Conservation (phyloP, 306 rosid genomes). For the Arachis stenosperma region DNA sequence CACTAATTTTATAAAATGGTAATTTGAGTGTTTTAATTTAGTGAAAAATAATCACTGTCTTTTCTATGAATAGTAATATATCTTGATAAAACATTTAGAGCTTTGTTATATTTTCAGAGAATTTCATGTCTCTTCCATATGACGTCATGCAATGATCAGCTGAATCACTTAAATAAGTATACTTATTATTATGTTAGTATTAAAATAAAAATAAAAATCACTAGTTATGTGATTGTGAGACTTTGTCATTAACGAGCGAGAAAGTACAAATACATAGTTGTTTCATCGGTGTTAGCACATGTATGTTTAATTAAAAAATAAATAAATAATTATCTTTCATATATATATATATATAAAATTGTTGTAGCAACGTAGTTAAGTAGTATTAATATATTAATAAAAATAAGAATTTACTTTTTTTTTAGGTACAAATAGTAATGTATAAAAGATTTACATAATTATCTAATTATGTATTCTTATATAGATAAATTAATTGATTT, state of each 20-base stretch:
- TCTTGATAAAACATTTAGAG: neutral
- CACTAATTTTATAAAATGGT: neutral
- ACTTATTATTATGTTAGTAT: no score
- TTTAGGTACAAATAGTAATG: no score
- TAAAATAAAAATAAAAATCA: neutral
- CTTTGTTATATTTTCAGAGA: neutral
- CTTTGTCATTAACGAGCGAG: neutral
- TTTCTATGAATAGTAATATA: neutral
- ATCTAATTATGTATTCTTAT: no score
- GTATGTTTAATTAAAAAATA: no score
- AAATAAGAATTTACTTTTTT: no score
- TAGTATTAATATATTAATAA: no score
- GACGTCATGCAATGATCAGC: slow-evolving; percentile 1
- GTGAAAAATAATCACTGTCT: neutral
- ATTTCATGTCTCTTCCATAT: neutral
- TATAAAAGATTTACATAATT: no score
- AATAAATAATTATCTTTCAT: no score
- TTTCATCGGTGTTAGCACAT: neutral
- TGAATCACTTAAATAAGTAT: neutral
- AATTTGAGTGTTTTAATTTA: neutral
- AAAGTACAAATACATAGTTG: neutral
- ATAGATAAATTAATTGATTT: no score
- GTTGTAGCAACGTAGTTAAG: neutral
- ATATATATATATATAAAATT: no score
- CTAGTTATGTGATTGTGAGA: neutral